A percentile compares a stretch with the other conserved stretches of the same genome.
Conservation (phyloP, 1,284 basidiomycete genomes). For the Coriolopsis trogii region DNA sequence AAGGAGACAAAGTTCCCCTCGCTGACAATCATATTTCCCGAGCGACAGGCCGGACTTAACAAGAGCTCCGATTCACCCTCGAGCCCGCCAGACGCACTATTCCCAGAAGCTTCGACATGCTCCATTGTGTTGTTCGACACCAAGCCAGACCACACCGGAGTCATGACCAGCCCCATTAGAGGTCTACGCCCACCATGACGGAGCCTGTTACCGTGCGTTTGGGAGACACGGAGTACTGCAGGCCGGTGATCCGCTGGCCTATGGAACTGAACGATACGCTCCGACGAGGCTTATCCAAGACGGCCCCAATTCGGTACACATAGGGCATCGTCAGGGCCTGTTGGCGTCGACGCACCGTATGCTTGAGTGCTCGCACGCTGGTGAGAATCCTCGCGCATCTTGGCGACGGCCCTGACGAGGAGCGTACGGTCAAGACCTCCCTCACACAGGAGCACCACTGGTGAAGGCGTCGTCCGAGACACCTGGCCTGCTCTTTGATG, state of each 20-base stretch:
- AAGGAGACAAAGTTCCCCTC: conserved; percentile 91
- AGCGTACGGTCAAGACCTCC: conserved; percentile 53
- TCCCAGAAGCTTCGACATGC: conserved; percentile 84
- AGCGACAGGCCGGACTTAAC: conserved; percentile 88
- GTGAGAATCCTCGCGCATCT: conserved; percentile 70
- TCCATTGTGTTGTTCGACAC: conserved; percentile 94
- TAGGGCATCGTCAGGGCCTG: conserved; percentile 68
- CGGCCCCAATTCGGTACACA: conserved; percentile 64
- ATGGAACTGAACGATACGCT: conserved; percentile 85
- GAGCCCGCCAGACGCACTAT: conserved; percentile 96
- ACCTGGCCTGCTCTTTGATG: conserved; percentile 83
- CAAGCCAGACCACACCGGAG: conserved; percentile 89
- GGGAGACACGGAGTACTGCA: conserved; percentile 67
- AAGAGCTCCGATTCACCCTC: conserved; percentile 89
- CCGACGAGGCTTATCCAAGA: conserved; percentile 70
- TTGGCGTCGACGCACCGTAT: conserved; percentile 80
- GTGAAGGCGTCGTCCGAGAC: conserved; percentile 66
- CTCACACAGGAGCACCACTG: conserved; percentile 52
- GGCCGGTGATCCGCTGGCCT: conserved; percentile 75
- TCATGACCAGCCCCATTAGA: conserved; percentile 96
- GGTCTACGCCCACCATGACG: conserved; percentile 74
- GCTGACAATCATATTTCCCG: conserved; percentile 58
- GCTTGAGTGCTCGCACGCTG: conserved; percentile 85
- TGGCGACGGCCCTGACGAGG: conserved; percentile 45
- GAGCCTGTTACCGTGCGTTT: conserved; percentile 78